Evolutionary conservation across 2,329 filamentous ascomycete genomes (phyloP).

Genomic region (Colletotrichum horii): DNA sequence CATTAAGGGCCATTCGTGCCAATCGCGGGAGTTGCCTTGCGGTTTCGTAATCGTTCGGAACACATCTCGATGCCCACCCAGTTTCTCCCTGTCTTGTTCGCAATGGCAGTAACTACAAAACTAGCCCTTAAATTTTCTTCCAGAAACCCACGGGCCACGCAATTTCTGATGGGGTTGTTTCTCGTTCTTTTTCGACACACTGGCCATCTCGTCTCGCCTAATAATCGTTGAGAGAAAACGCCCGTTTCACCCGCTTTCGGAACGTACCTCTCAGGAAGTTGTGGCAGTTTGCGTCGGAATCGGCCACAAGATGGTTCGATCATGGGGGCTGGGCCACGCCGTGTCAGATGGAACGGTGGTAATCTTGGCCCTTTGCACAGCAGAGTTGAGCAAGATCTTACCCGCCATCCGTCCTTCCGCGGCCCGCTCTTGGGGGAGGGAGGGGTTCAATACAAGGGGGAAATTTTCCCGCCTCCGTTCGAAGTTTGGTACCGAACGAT

Average conservation of each 20-base stretch:
- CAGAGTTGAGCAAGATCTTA: not conserved
- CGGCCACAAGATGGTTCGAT: conserved; percentile 9
- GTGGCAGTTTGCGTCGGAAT: not conserved
- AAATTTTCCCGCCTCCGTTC: not conserved
- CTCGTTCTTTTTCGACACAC: not conserved
- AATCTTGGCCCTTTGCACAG: not conserved
- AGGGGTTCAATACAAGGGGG: not conserved
- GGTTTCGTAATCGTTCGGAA: not conserved
- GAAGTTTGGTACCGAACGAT: not conserved
- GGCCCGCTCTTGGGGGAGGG: not conserved
- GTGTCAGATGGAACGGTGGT: not conserved
- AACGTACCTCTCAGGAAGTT: not conserved
- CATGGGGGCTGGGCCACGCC: not conserved
- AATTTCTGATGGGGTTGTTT: not conserved
- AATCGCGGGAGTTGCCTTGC: not conserved
- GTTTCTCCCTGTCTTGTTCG: not conserved
- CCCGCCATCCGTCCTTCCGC: conserved; percentile 2
- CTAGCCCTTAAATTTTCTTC: not conserved
- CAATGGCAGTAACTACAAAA: not conserved
- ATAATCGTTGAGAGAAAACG: not conserved
- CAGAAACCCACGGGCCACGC: not conserved
- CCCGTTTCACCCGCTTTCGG: conserved; percentile 3
- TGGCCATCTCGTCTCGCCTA: not conserved
- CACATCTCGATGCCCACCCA: not conserved
- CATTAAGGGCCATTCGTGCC: not conserved